These are phyloP conservation scores for Silene latifolia DNA, from an alignment of 148 eudicot genomes.

Conservation along the genomic window DNA sequence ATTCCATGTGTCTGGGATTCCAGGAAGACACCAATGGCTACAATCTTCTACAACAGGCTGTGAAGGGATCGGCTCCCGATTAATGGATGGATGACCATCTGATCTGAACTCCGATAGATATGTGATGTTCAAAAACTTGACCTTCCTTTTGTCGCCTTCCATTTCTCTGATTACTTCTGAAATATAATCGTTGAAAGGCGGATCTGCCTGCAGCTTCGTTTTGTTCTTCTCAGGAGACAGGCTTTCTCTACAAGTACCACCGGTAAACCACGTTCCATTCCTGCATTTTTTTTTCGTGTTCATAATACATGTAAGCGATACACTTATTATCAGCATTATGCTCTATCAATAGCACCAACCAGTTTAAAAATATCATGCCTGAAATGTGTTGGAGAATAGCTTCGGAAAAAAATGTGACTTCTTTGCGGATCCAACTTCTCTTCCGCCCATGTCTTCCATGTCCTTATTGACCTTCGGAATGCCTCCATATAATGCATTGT, in stretches of 20 bases:
- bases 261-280: constrained; percentile 59
- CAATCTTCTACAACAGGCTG: constrained; percentile 55
- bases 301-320: constrained; percentile 6
- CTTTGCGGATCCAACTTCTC: constrained; percentile 38
- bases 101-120: constrained; percentile 49
- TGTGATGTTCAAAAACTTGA: constrained; percentile 38
- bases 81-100: constrained; percentile 62
- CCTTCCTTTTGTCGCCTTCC: constrained; percentile 31
- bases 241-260: constrained; percentile 50
- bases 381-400: constrained; percentile 72
- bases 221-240: constrained; percentile 47
- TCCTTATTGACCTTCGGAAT: constrained; percentile 50
- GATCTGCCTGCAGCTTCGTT: constrained; percentile 38
- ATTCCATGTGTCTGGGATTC: constrained; percentile 86
- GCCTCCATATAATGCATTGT: constrained; percentile 73
- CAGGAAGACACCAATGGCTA: constrained; percentile 85
- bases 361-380: constrained; percentile 30
- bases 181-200: constrained; percentile 38
- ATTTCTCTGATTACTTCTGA: constrained; percentile 38
- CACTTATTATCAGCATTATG: not conserved
- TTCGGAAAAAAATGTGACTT: constrained; percentile 54
- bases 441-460: constrained; percentile 55
- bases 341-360: constrained; percentile 7
- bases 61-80: constrained; percentile 58
- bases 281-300: constrained; percentile 28